Base-by-base conservation (phyloP, 345 rosid genomes). In the Linum usitatissimum region DNA sequence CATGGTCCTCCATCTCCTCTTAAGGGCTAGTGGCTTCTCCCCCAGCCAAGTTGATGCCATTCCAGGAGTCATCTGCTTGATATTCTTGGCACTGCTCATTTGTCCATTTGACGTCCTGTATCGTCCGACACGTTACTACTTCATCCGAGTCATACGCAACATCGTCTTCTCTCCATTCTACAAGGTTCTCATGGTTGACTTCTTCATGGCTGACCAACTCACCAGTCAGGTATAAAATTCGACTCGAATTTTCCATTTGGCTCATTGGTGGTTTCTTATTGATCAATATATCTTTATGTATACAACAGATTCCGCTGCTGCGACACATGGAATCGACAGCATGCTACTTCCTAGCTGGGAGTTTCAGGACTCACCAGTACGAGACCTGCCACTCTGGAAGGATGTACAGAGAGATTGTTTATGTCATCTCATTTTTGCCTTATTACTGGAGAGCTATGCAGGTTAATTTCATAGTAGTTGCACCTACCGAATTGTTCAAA, bases 391-490 rank as follows among this genome's bases (percentile, higher is more conserved):
- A 72, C 39, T 82, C 69, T 1, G 96, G 99, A 65, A 81, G 73
- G 55, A 59, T 84, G 15, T 90, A 79, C 36, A 68, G 86, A 59
- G 92, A 90, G 55, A 82, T 93, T 10, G 91, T 83, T 55, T 90
- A 86, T 72, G 78, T 84, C 6, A 84, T 93, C 63, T 90, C 97
- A 3, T 93, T 93, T 74, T 73, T 76, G 60, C 99, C 97, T 0
- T 93, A 87, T 70, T 90, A 86, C 69, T 90, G 95, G 97, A 91
- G 97, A 59, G 96, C 96, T 0, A 84, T 87, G 97, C 99, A 93
- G 86, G 99, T 90, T 74, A 23, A 23, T 60, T 36, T 59, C 1
- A 57, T 9, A 1, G 30, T 31, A 15, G 12, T 18, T 14, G 13
- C 48, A 6, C 48, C 48, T 40, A 40, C 28, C 28, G 2, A 23